Base-by-base conservation (phyloP, 495 filamentous ascomycete species). In the Aspergillus diversus region DNA sequence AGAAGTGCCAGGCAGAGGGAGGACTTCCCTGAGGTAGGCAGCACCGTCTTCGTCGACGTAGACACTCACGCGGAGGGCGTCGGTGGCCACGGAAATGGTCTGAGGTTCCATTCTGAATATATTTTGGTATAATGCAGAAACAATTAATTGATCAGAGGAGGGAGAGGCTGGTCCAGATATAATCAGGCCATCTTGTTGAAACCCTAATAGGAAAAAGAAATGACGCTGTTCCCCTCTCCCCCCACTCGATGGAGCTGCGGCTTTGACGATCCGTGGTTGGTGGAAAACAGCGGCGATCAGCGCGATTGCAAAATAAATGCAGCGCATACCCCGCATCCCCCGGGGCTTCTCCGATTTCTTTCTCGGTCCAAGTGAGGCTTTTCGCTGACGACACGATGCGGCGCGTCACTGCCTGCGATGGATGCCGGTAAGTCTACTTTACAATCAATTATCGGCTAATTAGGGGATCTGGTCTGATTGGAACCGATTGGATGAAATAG, bases 11-110 rank as follows among this genome's bases (percentile, higher is more conserved):
- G 47, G 35, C 32, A 54, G 47, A 15, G 63, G 55, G 34, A 49
- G 9, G 5, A 66, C 50, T 21, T 54, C 47, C 9, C 61, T 46
- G 1, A 66, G 48, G 32, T 58, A 66, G 5, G 53, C 54, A 3
- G 59, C 47, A 7, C 59, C 55, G 8, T 59, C 27, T 8, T 58
- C 37, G 34, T 62, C 47, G 13, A 62, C 50, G 59, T 32, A 42
- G 9, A 66, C 48, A 12, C 16, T 47, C n/a, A 66, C 35, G 27
- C 31, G 11, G 12, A 65, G 58, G 7, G 48, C 43, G 35, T 57
- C 31, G 34, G 39, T 66, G 32, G 33, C 9, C 6, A 65, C 13
- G 3, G 57, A 15, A 27, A 65, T 65, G 9, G 43, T 61, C 7
- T 61, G n/a, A 27, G 61, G 16, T 4, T 43, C 7, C 61, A 63